Evolutionary conservation across 768 basidiomycete genomes (phyloP), one percentile per base, ranked within the genome.

Genomic region (Trametes coccinea): DNA sequence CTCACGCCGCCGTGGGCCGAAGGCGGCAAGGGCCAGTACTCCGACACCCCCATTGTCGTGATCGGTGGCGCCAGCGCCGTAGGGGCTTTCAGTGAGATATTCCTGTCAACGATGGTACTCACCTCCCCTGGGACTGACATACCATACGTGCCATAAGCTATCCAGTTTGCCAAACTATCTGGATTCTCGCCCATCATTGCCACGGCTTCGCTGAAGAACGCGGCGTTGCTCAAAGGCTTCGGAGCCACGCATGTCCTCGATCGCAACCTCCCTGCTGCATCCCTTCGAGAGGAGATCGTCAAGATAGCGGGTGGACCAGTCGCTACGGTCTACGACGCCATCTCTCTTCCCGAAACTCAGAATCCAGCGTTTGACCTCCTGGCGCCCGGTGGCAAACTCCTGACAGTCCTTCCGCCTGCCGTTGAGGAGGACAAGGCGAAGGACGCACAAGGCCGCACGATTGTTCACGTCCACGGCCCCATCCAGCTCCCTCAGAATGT

Each of bases 371-470:
- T 60, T 54, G 56, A 52, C 11, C 37, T 71, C 11, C 61, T 74
- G 30, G 67, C 69, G 8, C 57, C 63, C 7, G 63, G 64, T 22
- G 71, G 71, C 1, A 55, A 50, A 53, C 40, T 70, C 47, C 46
- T 70, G 4, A 31, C 64, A 3, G 45, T 67, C 6, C 55, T 29
- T 14, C 33, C 17, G 10, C 47, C 34, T n/a, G 39, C 27, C n/a
- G 43, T 33, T 1, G 30, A 39, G 27, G 52, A 22, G 30, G 43
- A 55, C 22, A 51, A 56, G 14, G 53, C 56, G 43, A 57, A 59
- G 47, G 47, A 77, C 48, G 70, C 72, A 6, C 74, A 77, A 33
- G 82, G 81, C 8, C 77, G 76, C 37, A 73, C 85, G n/a, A 74
- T 75, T 47, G 79, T 85, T 17, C 77, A 80, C 53, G 80, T 84